These are phyloP conservation scores for Rhynchospora pubera DNA, from an alignment of 176 grass and related monocot genomes.

Conservation along the genomic window DNA sequence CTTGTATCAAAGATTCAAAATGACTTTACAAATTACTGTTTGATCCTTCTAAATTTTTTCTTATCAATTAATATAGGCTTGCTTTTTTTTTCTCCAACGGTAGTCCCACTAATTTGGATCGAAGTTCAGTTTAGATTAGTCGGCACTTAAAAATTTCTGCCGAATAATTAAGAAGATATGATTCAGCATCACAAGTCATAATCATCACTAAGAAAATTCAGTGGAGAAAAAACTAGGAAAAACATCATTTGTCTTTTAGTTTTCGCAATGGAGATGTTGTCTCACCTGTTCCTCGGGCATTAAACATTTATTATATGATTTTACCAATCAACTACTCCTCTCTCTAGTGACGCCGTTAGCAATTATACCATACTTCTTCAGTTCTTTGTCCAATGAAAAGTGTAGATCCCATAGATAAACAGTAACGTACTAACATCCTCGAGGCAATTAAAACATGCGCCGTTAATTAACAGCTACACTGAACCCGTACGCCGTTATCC, in stretches of 20 bases:
- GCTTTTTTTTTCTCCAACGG: too few relatives aligned
- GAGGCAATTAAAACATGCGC: background rate
- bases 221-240: background rate
- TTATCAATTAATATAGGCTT: too few relatives aligned
- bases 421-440: background rate
- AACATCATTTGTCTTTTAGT: background rate
- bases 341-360: conserved; percentile 1
- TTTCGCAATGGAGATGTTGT: background rate
- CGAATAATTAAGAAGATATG: background rate
- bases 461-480: background rate
- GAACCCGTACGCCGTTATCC: background rate
- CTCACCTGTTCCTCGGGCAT: background rate
- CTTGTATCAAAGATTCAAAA: too few relatives aligned
- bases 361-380: background rate
- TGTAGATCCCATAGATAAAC: background rate
- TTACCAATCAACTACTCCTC: background rate
- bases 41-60: too few relatives aligned
- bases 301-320: background rate
- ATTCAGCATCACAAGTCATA: background rate
- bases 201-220: background rate
- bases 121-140: conserved; percentile 3
- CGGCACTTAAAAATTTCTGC: background rate
- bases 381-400: background rate
- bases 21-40: too few relatives aligned
- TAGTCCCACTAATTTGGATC: background rate